Evolutionary conservation across 164 flowering plant genomes (phyloP).

Genomic region (Buxus sempervirens): DNA sequence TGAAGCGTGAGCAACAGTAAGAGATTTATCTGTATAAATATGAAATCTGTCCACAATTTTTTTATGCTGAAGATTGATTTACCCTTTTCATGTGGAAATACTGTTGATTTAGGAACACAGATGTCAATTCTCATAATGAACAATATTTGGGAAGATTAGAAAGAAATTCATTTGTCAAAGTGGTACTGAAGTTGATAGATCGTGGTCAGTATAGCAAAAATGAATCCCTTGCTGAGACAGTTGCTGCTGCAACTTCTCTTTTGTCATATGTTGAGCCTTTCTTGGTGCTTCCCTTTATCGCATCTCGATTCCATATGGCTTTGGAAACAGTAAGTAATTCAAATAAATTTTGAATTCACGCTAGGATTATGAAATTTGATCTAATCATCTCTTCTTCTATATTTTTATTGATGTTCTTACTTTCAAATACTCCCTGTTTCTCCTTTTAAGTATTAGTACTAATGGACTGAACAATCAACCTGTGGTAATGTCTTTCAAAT

Average conservation of each 20-base stretch:
- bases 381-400: background rate
- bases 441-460: no score
- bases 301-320: constrained; percentile 92
- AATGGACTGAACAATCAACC: background rate
- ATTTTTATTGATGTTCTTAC: background rate
- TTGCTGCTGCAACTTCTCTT: constrained; percentile 84
- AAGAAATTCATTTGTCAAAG: constrained; percentile 68
- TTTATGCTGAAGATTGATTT: constrained; percentile 7
- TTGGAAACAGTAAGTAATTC: constrained; percentile 81
- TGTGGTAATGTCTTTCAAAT: no score
- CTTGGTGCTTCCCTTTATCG: constrained; percentile 82
- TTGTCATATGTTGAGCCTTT: constrained; percentile 93
- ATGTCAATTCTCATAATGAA: constrained; percentile 26
- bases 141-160: constrained; percentile 54
- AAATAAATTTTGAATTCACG: background rate
- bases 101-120: constrained; percentile 41
- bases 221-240: constrained; percentile 89
- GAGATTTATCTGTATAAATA: constrained; percentile 18
- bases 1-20: constrained; percentile 79
- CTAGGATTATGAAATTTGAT: background rate
- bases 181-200: constrained; percentile 72
- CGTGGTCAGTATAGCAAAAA: constrained; percentile 99
- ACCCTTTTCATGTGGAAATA: constrained; percentile 7
- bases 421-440: no score
- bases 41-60: background rate